A percentile compares a stretch with the other conserved stretches of the same genome.
phyloP scores from a whole-genome alignment of 306 rosid species.

The Senna siamea region DNA sequence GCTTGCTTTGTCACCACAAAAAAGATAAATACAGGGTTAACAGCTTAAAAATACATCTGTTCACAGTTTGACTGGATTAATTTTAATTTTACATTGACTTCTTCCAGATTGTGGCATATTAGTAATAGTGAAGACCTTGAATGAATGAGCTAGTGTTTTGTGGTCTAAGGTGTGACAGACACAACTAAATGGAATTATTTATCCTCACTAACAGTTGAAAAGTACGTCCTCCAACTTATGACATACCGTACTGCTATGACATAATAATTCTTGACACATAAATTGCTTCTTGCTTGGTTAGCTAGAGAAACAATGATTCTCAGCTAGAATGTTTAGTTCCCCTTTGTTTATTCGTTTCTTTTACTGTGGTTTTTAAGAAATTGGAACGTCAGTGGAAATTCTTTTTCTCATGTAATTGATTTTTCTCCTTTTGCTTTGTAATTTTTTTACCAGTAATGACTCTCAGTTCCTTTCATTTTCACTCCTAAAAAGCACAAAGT shows the following conservation, averaged over 20 bases:
- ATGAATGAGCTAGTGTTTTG: background rate
- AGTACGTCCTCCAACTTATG: slow-evolving; percentile 22
- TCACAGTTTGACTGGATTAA: slow-evolving; percentile 1
- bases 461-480: slow-evolving; percentile 12
- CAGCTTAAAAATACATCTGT: background rate
- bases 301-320: background rate
- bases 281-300: background rate
- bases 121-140: background rate
- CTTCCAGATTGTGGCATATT: background rate
- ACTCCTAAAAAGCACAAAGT: background rate
- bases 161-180: background rate
- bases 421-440: background rate
- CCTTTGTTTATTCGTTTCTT: background rate
- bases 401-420: no score
- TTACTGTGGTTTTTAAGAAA: background rate
- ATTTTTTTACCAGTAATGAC: background rate
- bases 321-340: background rate
- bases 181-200: background rate
- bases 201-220: background rate
- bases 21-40: slow-evolving; percentile 1
- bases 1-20: slow-evolving; percentile 17
- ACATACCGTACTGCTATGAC: slow-evolving; percentile 6
- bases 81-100: slow-evolving; percentile 22
- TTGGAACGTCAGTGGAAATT: background rate
- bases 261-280: background rate